phyloP scores from a whole-genome alignment of 306 rosid species.

The Geum urbanum region DNA sequence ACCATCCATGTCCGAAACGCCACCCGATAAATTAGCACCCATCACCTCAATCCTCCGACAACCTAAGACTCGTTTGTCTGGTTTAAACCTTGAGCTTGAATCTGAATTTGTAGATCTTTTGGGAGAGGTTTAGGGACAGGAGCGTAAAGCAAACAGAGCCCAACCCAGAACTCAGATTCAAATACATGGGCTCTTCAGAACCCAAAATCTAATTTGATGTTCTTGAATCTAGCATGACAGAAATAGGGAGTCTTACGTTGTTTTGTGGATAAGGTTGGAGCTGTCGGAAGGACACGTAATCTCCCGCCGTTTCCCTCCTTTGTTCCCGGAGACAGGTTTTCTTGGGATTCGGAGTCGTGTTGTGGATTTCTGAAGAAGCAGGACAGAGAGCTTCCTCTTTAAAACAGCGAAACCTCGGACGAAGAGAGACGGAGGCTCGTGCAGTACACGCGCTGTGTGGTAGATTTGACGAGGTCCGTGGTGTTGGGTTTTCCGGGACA shows the following conservation, averaged over 20 bases:
- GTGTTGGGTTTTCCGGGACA: no score
- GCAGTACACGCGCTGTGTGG: background rate
- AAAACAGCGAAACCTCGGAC: slow-evolving; percentile 1
- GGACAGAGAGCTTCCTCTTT: background rate
- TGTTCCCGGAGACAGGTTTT: background rate
- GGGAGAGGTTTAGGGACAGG: slow-evolving; percentile 47
- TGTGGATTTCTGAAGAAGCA: background rate
- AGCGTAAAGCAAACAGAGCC: slow-evolving; percentile 19
- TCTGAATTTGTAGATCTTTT: slow-evolving; percentile 51
- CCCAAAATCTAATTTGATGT: slow-evolving; percentile 3
- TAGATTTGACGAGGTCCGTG: background rate
- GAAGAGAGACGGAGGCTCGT: background rate
- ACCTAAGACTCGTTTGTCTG: background rate
- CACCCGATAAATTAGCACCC: slow-evolving; percentile 59
- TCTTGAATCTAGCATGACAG: background rate
- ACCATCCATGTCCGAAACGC: slow-evolving; percentile 39
- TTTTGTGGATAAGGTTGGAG: no score
- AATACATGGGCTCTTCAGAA: slow-evolving; percentile 42
- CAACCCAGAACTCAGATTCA: slow-evolving; percentile 20
- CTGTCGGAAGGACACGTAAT: background rate
- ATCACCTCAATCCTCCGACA: slow-evolving; percentile 22
- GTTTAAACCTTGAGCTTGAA: slow-evolving; percentile 48
- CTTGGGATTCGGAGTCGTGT: background rate
- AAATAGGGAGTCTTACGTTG: background rate
- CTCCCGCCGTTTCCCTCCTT: background rate